A percentile compares a stretch with the other conserved stretches of the same genome.
Evolutionary conservation across 208 protist species (phyloP).

Genomic region (Lotmaria passim): DNA sequence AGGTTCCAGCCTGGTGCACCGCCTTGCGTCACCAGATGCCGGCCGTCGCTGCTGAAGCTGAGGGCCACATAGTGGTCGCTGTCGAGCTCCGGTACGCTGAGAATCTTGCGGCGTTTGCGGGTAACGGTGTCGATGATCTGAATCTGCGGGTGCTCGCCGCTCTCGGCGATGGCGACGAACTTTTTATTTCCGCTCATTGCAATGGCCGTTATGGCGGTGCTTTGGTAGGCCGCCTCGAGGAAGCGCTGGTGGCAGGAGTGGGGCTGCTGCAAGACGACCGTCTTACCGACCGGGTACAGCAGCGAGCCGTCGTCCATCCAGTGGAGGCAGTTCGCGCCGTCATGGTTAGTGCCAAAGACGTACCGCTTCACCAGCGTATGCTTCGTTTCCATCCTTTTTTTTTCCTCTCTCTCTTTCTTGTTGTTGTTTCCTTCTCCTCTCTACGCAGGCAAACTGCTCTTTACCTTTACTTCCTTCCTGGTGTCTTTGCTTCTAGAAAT

Average conservation of each 20-base stretch:
- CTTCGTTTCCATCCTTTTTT: conserved; percentile 37
- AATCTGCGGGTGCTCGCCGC: conserved; percentile 67
- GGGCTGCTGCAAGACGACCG: conserved; percentile 82
- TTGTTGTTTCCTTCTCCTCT: neutral
- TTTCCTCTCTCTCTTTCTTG: neutral
- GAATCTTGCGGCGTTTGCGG: conserved; percentile 84
- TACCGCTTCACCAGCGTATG: conserved; percentile 79
- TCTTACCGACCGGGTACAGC: conserved; percentile 88
- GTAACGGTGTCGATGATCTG: conserved; percentile 90
- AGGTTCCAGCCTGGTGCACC: conserved; percentile 83
- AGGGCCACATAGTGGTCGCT: conserved; percentile 83
- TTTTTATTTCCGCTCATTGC: conserved; percentile 93
- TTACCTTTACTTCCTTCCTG: no score
- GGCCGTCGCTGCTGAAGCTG: conserved; percentile 86
- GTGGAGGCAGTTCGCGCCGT: conserved; percentile 67
- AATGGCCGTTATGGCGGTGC: conserved; percentile 89
- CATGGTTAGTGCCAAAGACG: conserved; percentile 76
- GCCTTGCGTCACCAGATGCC: conserved; percentile 89
- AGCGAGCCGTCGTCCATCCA: conserved; percentile 90
- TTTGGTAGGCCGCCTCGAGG: conserved; percentile 69
- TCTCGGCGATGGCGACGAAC: conserved; percentile 95
- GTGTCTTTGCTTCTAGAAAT: no score
- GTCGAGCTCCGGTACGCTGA: conserved; percentile 76
- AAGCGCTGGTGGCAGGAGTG: conserved; percentile 85
- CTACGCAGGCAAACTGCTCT: no score